Evolutionary conservation across 169 alveolate species (phyloP).

Genomic region (Amoebophrya sp.): DNA sequence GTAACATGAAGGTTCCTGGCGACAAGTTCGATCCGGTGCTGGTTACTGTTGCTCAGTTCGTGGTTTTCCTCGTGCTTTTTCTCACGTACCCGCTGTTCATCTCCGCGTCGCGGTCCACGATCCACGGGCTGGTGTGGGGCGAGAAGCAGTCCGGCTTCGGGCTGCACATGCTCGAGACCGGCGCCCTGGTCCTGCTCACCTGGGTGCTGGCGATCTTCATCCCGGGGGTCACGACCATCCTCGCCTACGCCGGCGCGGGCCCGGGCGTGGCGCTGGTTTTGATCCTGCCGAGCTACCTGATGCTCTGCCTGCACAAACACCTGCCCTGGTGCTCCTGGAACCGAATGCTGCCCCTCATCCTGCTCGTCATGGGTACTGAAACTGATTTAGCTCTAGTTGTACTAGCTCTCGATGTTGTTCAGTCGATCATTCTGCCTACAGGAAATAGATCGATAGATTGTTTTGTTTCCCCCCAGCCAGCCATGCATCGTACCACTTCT

Average conservation of each 20-base stretch:
- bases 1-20: neutral
- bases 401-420: no score
- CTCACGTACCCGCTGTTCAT: neutral
- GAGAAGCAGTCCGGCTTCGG: neutral
- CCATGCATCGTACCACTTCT: no score
- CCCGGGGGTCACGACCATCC: neutral
- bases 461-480: no score
- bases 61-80: neutral
- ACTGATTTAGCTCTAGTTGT: no score
- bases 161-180: neutral
- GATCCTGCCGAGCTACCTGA: neutral
- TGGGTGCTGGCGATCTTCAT: neutral
- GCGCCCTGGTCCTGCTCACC: neutral
- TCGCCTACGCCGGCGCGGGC: neutral
- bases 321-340: neutral
- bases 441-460: no score
- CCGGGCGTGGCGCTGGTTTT: neutral
- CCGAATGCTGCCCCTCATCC: neutral
- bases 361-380: neutral
- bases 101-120: neutral
- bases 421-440: no score
- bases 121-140: neutral
- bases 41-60: neutral
- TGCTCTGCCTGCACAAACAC: neutral
- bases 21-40: neutral